Evolutionary conservation across 768 basidiomycete species (phyloP).

Genomic region (Neoboletus subvelutipes): DNA sequence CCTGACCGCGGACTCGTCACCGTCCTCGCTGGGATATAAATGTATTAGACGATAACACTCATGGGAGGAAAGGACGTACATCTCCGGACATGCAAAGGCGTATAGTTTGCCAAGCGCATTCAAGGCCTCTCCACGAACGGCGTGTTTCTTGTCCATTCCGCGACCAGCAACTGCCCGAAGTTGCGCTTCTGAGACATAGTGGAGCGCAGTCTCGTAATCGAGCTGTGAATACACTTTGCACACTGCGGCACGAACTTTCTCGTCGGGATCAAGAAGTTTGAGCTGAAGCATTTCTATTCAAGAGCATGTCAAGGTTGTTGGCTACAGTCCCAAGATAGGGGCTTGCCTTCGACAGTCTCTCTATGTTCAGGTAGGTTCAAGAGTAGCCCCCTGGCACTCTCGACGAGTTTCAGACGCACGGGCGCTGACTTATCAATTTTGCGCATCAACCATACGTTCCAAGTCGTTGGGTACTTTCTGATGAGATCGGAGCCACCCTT

Average conservation of each 20-base stretch:
- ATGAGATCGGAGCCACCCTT: constrained; percentile 71
- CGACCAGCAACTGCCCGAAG: constrained; percentile 67
- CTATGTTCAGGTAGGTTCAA: constrained; percentile 64
- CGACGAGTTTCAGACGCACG: constrained; percentile 80
- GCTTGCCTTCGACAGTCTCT: constrained; percentile 69
- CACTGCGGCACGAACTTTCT: constrained; percentile 82
- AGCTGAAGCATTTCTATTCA: constrained; percentile 51
- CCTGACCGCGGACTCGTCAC: constrained; percentile 63
- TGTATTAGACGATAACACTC: constrained; percentile 3
- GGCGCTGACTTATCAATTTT: constrained; percentile 69
- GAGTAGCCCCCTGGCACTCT: constrained; percentile 61
- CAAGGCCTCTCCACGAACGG: constrained; percentile 74
- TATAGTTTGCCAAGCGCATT: constrained; percentile 77
- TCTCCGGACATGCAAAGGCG: constrained; percentile 80
- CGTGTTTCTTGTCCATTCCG: constrained; percentile 77
- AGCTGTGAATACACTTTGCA: constrained; percentile 80
- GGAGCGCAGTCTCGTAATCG: constrained; percentile 88
- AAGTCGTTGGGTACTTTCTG: constrained; percentile 78
- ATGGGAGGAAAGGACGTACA: constrained; percentile 53
- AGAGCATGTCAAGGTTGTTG: constrained; percentile 5
- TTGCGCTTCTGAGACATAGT: constrained; percentile 67
- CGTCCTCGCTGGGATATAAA: constrained; percentile 61
- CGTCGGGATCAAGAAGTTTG: constrained; percentile 86
- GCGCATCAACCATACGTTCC: constrained; percentile 80
- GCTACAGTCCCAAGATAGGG: not conserved